These are phyloP conservation scores for Saccharum spontaneum DNA, from an alignment of 176 grass and related monocot genomes.

Conservation along the genomic window DNA sequence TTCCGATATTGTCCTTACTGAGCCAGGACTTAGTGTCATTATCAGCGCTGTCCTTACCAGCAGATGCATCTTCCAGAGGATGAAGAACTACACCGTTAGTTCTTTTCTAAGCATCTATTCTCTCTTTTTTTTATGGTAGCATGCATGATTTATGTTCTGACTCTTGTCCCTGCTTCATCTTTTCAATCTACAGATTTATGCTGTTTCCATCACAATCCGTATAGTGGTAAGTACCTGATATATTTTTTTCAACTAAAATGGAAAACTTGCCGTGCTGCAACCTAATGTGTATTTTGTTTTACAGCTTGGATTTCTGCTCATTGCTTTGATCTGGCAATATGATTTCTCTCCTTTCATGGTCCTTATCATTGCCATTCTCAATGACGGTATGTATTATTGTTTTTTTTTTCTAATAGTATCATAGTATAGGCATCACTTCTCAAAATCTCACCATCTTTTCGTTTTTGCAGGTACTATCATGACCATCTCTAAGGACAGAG, in stretches of 20 bases:
- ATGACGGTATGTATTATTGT: constrained; percentile 63
- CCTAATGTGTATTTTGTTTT: constrained; percentile 29
- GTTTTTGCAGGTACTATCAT: constrained; percentile 80
- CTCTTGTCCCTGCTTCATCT: constrained; percentile 10
- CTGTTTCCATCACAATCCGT: constrained; percentile 97
- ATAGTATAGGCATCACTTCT: constrained; percentile 2
- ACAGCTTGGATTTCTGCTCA: constrained; percentile 92
- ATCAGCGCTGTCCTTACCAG: constrained; percentile 97
- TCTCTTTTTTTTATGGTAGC: neutral
- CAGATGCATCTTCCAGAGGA: constrained; percentile 98
- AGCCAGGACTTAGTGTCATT: constrained; percentile 97
- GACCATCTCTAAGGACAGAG: constrained; percentile 98
- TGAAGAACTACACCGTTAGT: constrained; percentile 98
- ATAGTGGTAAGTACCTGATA: constrained; percentile 72
- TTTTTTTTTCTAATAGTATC: neutral
- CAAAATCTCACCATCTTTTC: neutral
- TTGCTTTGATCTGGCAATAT: constrained; percentile 91
- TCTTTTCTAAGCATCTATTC: neutral
- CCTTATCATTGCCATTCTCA: constrained; percentile 98
- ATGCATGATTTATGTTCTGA: constrained; percentile 3
- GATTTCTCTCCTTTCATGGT: constrained; percentile 99
- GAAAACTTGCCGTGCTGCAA: neutral
- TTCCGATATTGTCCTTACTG: constrained; percentile 92
- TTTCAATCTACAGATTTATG: constrained; percentile 71
- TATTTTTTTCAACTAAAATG: neutral